These are phyloP conservation scores for Nigrospora osmanthi DNA, from an alignment of 2,329 filamentous ascomycete species.

Conservation along the genomic window DNA sequence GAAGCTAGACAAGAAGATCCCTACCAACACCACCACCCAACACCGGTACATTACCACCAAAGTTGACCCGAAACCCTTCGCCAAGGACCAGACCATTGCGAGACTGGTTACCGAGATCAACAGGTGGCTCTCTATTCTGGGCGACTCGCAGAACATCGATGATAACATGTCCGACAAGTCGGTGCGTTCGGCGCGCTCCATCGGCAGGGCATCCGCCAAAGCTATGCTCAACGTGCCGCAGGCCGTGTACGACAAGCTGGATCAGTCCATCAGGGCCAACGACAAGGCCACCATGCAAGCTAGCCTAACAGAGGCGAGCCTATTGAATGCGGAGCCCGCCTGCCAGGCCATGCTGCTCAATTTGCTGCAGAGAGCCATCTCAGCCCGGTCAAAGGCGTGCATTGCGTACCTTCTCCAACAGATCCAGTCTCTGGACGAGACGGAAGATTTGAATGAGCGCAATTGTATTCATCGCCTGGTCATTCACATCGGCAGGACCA, in stretches of 20 bases:
- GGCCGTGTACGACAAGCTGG: slow-evolving; percentile 61
- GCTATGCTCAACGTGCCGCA: slow-evolving; percentile 66
- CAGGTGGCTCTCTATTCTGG: slow-evolving; percentile 79
- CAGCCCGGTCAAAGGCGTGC: slow-evolving; percentile 58
- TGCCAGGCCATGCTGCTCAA: slow-evolving; percentile 68
- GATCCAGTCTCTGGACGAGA: slow-evolving; percentile 69
- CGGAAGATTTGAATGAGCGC: slow-evolving; percentile 86
- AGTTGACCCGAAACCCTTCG: slow-evolving; percentile 82
- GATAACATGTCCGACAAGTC: slow-evolving; percentile 71
- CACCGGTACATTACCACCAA: slow-evolving; percentile 83
- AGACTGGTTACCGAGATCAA: slow-evolving; percentile 61
- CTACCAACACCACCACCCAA: slow-evolving; percentile 61
- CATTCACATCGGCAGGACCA: slow-evolving; percentile 81
- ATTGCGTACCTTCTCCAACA: slow-evolving; percentile 64
- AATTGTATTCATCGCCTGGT: slow-evolving; percentile 91
- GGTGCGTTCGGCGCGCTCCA: slow-evolving; percentile 57
- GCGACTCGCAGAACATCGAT: slow-evolving; percentile 68
- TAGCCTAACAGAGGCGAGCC: slow-evolving; percentile 49
- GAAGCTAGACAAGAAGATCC: slow-evolving; percentile 93
- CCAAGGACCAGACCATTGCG: slow-evolving; percentile 54
- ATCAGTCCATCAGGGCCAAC: slow-evolving; percentile 64
- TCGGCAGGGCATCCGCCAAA: slow-evolving; percentile 70
- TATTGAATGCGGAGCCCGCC: slow-evolving; percentile 41
- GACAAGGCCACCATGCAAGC: slow-evolving; percentile 49
- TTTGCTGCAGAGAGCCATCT: slow-evolving; percentile 70